Evolutionary conservation across 768 basidiomycete genomes (phyloP).

Genomic region (Pleurotus ostreatus): DNA sequence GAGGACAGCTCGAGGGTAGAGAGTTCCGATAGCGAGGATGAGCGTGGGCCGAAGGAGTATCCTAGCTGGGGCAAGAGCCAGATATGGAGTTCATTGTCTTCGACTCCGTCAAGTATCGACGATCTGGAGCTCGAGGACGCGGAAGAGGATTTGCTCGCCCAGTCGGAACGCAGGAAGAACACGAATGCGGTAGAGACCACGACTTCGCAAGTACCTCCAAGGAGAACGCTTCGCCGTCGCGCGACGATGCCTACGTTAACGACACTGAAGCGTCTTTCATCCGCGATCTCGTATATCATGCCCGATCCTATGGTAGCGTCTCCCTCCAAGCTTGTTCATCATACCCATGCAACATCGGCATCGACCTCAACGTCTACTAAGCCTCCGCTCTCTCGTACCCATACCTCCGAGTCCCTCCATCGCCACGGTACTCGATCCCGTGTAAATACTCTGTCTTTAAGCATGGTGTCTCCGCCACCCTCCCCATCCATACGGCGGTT

Average conservation of each 20-base stretch:
- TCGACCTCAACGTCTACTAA: neutral
- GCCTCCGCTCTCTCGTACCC: neutral
- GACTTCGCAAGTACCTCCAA: constrained; percentile 4
- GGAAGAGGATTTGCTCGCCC: constrained; percentile 9
- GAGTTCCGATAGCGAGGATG: constrained; percentile 25
- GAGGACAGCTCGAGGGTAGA: constrained; percentile 21
- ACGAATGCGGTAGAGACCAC: constrained; percentile 19
- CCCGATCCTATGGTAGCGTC: constrained; percentile 14
- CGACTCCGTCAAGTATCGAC: constrained; percentile 12
- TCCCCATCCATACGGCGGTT: constrained; percentile 48
- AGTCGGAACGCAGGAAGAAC: constrained; percentile 16
- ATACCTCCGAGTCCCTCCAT: neutral
- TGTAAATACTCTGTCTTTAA: constrained; percentile 17
- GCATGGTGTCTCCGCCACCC: constrained; percentile 34
- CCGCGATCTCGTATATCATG: constrained; percentile 28
- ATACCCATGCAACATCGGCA: no score
- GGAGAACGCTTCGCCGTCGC: neutral
- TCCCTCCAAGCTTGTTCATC: constrained; percentile 3
- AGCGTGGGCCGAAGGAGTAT: constrained; percentile 23
- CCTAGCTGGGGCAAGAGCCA: constrained; percentile 52
- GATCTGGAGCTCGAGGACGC: constrained; percentile 11
- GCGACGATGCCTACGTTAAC: constrained; percentile 15
- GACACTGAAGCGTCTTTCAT: constrained; percentile 25
- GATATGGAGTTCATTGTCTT: constrained; percentile 19
- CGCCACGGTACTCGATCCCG: constrained; percentile 11